Evolutionary conservation across 345 rosid genomes (phyloP).

Genomic region (Nephelium lappaceum): DNA sequence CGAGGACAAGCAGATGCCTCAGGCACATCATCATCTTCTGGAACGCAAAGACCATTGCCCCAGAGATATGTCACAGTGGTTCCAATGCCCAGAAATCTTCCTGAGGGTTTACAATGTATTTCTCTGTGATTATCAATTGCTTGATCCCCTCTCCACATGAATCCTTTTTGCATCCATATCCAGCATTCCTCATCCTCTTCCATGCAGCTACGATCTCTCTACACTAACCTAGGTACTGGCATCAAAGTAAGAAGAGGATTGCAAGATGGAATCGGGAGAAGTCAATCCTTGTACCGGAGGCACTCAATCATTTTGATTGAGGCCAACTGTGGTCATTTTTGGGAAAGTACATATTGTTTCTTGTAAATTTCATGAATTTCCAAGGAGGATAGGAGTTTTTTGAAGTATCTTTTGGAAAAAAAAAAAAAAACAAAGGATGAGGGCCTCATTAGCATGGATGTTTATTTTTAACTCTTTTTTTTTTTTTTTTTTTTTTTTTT

Average conservation of each 20-base stretch:
- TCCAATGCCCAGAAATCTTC: slow-evolving; percentile 63
- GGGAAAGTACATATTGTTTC: slow-evolving; percentile 40
- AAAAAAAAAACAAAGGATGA: slow-evolving; percentile 19
- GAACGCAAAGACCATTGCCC: slow-evolving; percentile 40
- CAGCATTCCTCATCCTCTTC: slow-evolving; percentile 26
- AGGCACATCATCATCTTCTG: slow-evolving; percentile 37
- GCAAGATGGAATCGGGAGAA: slow-evolving; percentile 26
- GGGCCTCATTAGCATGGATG: slow-evolving; percentile 32
- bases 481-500: too few relatives aligned
- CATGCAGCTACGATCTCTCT: neutral
- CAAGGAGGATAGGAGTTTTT: slow-evolving; percentile 38
- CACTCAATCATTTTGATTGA: slow-evolving; percentile 21
- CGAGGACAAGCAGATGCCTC: slow-evolving; percentile 49
- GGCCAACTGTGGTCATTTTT: slow-evolving; percentile 38
- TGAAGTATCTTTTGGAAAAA: slow-evolving; percentile 21
- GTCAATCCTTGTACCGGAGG: slow-evolving; percentile 29
- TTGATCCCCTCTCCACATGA: slow-evolving; percentile 22
- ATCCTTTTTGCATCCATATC: slow-evolving; percentile 23
- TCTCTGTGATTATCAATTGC: slow-evolving; percentile 54
- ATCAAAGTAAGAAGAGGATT: slow-evolving; percentile 26
- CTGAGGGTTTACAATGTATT: slow-evolving; percentile 71
- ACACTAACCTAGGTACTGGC: slow-evolving; percentile 22
- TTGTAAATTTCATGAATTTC: slow-evolving; percentile 43
- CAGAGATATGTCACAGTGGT: slow-evolving; percentile 68
- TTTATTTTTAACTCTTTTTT: slow-evolving; percentile 18